Percentiles rank a stretch among this genome's conserved stretches.
phyloP scores from a whole-genome alignment of 441 rosid species.

The Euphorbia neoarborescens region DNA sequence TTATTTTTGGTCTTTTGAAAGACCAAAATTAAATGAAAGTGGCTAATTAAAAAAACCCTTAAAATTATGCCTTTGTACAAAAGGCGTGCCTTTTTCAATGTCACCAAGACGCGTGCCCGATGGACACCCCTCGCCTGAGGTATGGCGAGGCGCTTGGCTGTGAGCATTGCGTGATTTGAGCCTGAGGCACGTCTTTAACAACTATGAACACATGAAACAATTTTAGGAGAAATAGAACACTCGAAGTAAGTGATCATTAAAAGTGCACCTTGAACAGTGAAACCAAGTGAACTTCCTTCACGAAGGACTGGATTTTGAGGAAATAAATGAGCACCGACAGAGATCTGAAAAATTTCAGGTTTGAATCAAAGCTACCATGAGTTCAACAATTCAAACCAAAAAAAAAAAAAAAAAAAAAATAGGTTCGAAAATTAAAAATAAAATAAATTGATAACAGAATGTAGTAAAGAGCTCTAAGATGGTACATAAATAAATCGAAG shows the following conservation, averaged over 20 bases:
- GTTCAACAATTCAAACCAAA: background rate
- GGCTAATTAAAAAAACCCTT: too few relatives aligned
- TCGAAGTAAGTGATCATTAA: conserved; percentile 7
- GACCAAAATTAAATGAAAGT: too few relatives aligned
- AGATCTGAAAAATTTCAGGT: conserved; percentile 45
- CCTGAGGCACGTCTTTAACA: too few relatives aligned
- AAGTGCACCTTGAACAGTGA: conserved; percentile 23
- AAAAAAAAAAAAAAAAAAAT: background rate
- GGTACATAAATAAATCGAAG: background rate
- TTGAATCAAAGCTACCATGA: background rate
- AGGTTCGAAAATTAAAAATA: background rate
- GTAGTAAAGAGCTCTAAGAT: background rate
- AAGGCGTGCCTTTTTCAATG: too few relatives aligned
- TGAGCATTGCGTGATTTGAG: too few relatives aligned
- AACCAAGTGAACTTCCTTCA: conserved; percentile 49
- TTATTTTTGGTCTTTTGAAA: too few relatives aligned
- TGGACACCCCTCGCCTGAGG: too few relatives aligned
- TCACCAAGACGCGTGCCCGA: too few relatives aligned
- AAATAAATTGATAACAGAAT: background rate
- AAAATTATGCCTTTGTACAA: too few relatives aligned
- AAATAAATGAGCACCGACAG: conserved; percentile 72
- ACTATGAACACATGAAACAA: background rate
- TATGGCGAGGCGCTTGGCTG: too few relatives aligned
- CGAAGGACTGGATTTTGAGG: conserved; percentile 64
- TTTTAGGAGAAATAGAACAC: conserved; percentile 3